Conservation (phyloP, 768 basidiomycete species). For the Neoboletus magnificus region DNA sequence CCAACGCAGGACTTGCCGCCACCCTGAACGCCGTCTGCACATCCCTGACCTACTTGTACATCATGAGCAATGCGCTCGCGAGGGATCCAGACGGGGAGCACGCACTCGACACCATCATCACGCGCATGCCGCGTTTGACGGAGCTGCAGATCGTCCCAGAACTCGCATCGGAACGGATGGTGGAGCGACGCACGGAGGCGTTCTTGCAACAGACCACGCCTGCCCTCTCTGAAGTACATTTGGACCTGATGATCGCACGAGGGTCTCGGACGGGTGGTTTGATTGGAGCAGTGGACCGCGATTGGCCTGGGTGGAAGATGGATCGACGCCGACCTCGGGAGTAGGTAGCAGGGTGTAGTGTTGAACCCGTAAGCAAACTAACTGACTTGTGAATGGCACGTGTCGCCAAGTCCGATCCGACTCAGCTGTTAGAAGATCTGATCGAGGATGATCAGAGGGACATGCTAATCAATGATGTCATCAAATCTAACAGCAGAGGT, state of each 20-base stretch:
- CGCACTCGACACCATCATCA: slow-evolving; percentile 8
- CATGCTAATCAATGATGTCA: not conserved
- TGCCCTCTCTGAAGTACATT: not conserved
- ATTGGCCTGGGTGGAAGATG: slow-evolving; percentile 7
- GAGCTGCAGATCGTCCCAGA: not conserved
- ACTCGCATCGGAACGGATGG: slow-evolving; percentile 4
- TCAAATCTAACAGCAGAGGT: not conserved
- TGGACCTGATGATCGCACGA: not conserved
- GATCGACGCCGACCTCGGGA: not conserved
- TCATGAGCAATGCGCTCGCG: not conserved
- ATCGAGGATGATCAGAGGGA: not conserved
- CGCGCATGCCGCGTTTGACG: slow-evolving; percentile 1
- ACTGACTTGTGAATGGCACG: not conserved
- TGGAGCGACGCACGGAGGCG: slow-evolving; percentile 5
- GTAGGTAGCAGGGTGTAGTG: not conserved
- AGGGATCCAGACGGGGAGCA: not conserved
- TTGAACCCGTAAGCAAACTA: not conserved
- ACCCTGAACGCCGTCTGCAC: not conserved
- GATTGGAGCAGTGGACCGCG: not conserved
- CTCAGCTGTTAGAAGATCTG: not conserved
- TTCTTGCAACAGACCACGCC: not conserved
- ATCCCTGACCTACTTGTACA: not conserved
- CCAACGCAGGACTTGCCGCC: slow-evolving; percentile 1
- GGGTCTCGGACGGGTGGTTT: not conserved
- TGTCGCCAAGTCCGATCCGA: not conserved